Evolutionary conservation across 768 basidiomycete species (phyloP).

Genomic region (Sarcodon aspratus): DNA sequence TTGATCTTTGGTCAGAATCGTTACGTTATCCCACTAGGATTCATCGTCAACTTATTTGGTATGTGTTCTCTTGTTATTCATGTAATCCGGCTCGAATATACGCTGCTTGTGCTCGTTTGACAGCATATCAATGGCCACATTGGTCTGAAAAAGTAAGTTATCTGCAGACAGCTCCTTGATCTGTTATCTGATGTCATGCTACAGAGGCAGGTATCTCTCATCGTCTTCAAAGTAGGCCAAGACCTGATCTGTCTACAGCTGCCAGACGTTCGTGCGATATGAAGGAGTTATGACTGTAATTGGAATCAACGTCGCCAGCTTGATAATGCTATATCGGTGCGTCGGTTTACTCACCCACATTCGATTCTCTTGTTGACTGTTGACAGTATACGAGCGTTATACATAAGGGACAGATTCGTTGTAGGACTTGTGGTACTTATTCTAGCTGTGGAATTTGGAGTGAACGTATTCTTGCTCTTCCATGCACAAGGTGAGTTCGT

Average conservation of each 20-base stretch:
- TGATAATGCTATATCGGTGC: slow-evolving; percentile 50
- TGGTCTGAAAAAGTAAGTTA: no score
- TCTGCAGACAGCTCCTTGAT: no score
- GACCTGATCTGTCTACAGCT: slow-evolving; percentile 5
- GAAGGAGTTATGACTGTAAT: slow-evolving; percentile 36
- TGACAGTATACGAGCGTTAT: slow-evolving; percentile 20
- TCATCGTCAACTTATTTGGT: slow-evolving; percentile 42
- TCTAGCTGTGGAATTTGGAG: slow-evolving; percentile 29
- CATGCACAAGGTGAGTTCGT: slow-evolving; percentile 31
- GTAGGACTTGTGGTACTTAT: slow-evolving; percentile 18
- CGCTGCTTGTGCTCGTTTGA: background rate
- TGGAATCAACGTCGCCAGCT: slow-evolving; percentile 36
- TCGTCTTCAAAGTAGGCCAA: no score
- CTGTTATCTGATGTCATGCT: no score
- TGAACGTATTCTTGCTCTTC: slow-evolving; percentile 46
- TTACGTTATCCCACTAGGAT: slow-evolving; percentile 51
- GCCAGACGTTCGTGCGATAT: slow-evolving; percentile 19
- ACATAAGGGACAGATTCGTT: slow-evolving; percentile 12
- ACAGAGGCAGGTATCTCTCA: no score
- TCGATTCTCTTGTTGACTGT: no score
- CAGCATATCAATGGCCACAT: background rate
- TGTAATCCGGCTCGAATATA: background rate
- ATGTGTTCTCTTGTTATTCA: background rate
- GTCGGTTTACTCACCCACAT: background rate
- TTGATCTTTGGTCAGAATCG: slow-evolving; percentile 33